A percentile compares a stretch with the other conserved stretches of the same genome.
Evolutionary conservation across 2,329 filamentous ascomycete species (phyloP).

Genomic region (Phoma herbarum): DNA sequence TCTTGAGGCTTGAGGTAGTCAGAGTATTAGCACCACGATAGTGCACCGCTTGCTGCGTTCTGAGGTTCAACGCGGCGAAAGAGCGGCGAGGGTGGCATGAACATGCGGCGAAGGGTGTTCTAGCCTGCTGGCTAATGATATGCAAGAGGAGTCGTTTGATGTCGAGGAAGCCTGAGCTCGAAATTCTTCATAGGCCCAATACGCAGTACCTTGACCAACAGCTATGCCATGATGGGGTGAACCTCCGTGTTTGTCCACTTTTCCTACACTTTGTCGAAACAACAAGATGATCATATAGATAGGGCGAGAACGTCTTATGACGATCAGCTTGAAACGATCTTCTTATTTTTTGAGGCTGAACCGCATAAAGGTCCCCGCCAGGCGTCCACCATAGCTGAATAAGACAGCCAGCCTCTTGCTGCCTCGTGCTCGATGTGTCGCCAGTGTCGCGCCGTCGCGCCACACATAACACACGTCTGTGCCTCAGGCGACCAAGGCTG

Average conservation of each 20-base stretch:
- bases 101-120: not conserved
- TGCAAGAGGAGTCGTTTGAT: not conserved
- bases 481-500: slow-evolving; percentile 7
- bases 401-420: slow-evolving; percentile 4
- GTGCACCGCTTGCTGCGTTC: too few species aligned
- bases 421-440: slow-evolving; percentile 3
- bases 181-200: not conserved
- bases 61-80: not conserved
- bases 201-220: not conserved
- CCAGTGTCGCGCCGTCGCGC: slow-evolving; percentile 3
- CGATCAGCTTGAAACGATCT: not conserved
- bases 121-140: not conserved
- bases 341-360: not conserved
- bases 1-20: not conserved
- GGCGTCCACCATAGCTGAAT: not conserved
- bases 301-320: not conserved
- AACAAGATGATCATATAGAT: not conserved
- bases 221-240: not conserved
- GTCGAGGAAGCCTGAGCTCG: not conserved
- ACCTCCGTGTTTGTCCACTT: not conserved
- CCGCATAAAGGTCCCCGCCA: not conserved
- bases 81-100: not conserved
- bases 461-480: not conserved
- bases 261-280: not conserved
- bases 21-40: not conserved